phyloP scores from a whole-genome alignment of 2,329 filamentous ascomycete genomes.

The Xenoacremonium recifei region DNA sequence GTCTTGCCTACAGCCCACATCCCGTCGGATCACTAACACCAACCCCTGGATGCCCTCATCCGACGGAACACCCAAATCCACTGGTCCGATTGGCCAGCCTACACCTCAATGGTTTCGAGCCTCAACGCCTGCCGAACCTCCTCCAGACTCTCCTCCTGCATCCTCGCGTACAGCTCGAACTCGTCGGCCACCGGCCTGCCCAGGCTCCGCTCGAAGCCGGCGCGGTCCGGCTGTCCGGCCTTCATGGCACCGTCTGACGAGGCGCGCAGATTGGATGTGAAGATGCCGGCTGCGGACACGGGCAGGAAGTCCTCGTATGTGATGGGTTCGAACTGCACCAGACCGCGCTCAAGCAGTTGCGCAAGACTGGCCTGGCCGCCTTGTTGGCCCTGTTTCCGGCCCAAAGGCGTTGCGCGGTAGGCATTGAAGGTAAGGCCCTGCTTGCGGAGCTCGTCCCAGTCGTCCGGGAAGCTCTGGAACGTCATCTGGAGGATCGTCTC shows the following conservation, averaged over 20 bases:
- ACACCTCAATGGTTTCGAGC: not conserved
- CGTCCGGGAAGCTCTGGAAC: constrained; percentile 39
- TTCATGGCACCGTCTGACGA: constrained; percentile 1
- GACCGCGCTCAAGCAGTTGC: constrained; percentile 26
- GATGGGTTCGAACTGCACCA: constrained; percentile 39
- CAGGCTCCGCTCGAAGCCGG: constrained; percentile 1
- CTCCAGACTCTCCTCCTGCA: constrained; percentile 1
- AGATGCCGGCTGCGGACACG: constrained; percentile 48
- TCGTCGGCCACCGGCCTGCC: not conserved
- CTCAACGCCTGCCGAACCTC: not conserved
- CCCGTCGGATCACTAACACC: constrained; percentile 3
- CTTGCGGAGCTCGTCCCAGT: constrained; percentile 30
- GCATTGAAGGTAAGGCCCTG: constrained; percentile 36
- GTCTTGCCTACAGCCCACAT: not conserved
- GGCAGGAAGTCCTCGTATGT: constrained; percentile 53
- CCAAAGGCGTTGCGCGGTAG: constrained; percentile 21
- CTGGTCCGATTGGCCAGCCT: constrained; percentile 1
- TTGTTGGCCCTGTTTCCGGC: not conserved
- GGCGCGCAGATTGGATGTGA: constrained; percentile 36
- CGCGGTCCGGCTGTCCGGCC: not conserved
- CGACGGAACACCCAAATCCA: not conserved
- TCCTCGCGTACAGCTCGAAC: constrained; percentile 2
- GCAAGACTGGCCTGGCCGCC: constrained; percentile 11
- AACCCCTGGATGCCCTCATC: not conserved
- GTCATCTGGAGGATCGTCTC: constrained; percentile 17